Evolutionary conservation across 768 basidiomycete species (phyloP).

Genomic region (Galerina marginata): DNA sequence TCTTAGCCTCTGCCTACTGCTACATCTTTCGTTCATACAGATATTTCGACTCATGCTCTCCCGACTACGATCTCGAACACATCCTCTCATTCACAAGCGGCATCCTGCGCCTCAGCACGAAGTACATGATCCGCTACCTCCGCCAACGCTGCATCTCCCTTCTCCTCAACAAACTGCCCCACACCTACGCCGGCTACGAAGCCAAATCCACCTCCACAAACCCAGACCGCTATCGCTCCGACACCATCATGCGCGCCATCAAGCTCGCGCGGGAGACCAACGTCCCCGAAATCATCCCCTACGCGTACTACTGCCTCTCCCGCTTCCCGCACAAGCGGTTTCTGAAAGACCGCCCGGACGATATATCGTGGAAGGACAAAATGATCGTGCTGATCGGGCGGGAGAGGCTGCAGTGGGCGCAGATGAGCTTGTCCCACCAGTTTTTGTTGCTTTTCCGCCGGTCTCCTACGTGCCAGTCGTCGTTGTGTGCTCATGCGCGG

Average conservation of each 20-base stretch:
- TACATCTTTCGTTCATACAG: constrained; percentile 22
- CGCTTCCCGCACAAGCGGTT: constrained; percentile 44
- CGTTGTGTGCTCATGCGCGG: constrained; percentile 38
- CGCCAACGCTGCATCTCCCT: constrained; percentile 57
- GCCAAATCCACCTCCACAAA: constrained; percentile 26
- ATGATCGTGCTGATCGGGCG: constrained; percentile 45
- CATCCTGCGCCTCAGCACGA: constrained; percentile 66
- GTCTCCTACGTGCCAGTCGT: constrained; percentile 33
- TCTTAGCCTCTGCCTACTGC: not conserved
- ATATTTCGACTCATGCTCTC: constrained; percentile 41
- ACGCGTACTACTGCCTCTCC: constrained; percentile 55
- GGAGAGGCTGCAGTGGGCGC: constrained; percentile 45
- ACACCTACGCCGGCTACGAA: constrained; percentile 43
- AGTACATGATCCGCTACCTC: constrained; percentile 60
- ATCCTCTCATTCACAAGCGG: constrained; percentile 53
- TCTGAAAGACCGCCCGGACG: constrained; percentile 38
- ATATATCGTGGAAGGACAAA: constrained; percentile 47
- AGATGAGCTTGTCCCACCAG: constrained; percentile 45
- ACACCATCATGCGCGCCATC: constrained; percentile 49
- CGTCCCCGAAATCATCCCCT: constrained; percentile 48
- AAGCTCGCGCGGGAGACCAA: constrained; percentile 46
- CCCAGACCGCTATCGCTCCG: constrained; percentile 39
- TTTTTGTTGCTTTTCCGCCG: constrained; percentile 48
- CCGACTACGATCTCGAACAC: constrained; percentile 44
- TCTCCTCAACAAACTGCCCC: constrained; percentile 46